Percentiles rank a stretch among this genome's conserved stretches.
Evolutionary conservation across 352 stramenopile genomes (phyloP).

Genomic region (Globisporangium acanthophoron): DNA sequence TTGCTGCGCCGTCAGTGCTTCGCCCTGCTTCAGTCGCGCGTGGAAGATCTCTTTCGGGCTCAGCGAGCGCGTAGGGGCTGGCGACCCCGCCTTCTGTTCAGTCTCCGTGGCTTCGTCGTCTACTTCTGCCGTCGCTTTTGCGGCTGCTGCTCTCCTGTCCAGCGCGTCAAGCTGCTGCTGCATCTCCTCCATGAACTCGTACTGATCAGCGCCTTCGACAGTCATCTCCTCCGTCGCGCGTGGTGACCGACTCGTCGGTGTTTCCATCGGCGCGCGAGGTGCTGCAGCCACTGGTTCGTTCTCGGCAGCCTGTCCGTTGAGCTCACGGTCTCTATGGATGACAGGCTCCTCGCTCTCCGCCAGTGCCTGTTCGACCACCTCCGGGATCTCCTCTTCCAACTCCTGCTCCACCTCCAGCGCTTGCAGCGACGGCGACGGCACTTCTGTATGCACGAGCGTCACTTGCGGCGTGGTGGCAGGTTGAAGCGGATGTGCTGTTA

Average conservation of each 20-base stretch:
- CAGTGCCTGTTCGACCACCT: neutral
- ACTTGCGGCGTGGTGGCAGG: slow-evolving; percentile 1
- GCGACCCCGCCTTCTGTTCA: neutral
- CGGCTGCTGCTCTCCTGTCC: neutral
- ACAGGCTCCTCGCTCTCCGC: neutral
- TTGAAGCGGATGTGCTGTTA: neutral
- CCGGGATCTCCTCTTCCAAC: neutral
- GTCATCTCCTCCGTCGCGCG: neutral
- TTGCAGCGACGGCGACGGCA: neutral
- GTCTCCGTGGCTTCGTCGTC: neutral
- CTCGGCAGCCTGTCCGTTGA: neutral
- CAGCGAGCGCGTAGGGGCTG: neutral
- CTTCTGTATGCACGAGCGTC: neutral
- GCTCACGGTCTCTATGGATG: neutral
- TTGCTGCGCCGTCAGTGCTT: neutral
- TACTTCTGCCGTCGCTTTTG: neutral
- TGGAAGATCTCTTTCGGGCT: slow-evolving; percentile 10
- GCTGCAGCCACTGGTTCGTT: neutral
- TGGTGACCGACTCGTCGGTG: neutral
- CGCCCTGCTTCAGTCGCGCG: slow-evolving; percentile 6
- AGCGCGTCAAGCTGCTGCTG: neutral
- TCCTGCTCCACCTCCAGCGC: neutral
- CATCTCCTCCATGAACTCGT: slow-evolving; percentile 3
- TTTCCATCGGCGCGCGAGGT: neutral
- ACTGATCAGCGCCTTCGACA: neutral